phyloP scores from a whole-genome alignment of 225 moss, liverwort and hornwort genomes.

The Marchantia polymorpha region DNA sequence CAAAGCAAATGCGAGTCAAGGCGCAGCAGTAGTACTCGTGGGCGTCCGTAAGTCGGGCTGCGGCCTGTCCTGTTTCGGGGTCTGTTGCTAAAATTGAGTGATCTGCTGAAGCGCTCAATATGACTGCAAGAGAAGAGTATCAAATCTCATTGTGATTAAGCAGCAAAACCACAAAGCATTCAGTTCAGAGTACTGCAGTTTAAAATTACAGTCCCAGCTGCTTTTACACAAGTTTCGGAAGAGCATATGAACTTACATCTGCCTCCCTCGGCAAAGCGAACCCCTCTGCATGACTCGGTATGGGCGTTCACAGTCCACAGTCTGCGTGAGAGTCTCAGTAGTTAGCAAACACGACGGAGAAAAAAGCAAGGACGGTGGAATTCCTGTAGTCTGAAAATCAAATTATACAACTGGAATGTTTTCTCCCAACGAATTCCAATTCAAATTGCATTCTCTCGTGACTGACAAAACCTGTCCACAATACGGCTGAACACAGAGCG shows the following conservation, averaged over 20 bases:
- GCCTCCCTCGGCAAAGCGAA: constrained; percentile 78
- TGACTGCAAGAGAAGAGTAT: constrained; percentile 28
- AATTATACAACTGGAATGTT: not conserved
- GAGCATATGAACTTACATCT: constrained; percentile 35
- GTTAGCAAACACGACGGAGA: not conserved
- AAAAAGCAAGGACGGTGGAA: not conserved
- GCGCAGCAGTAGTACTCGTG: constrained; percentile 28
- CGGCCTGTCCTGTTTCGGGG: constrained; percentile 70
- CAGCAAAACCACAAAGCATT: not conserved
- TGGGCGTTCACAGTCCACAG: constrained; percentile 66
- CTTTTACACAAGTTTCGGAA: too few species aligned
- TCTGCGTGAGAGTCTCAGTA: constrained; percentile 19
- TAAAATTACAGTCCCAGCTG: not conserved
- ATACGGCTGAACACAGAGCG: not conserved
- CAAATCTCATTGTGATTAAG: not conserved
- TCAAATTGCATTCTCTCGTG: not conserved
- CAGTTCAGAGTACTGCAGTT: not conserved
- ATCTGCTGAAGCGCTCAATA: constrained; percentile 70
- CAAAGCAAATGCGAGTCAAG: not conserved
- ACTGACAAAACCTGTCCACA: not conserved
- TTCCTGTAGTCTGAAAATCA: not conserved
- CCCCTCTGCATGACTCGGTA: constrained; percentile 80
- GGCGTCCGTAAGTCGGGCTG: constrained; percentile 68
- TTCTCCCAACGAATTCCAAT: too few species aligned
- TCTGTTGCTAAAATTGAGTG: constrained; percentile 78